phyloP scores from a whole-genome alignment of 2,329 filamentous ascomycete genomes.

The Hypoxylon sp. region DNA sequence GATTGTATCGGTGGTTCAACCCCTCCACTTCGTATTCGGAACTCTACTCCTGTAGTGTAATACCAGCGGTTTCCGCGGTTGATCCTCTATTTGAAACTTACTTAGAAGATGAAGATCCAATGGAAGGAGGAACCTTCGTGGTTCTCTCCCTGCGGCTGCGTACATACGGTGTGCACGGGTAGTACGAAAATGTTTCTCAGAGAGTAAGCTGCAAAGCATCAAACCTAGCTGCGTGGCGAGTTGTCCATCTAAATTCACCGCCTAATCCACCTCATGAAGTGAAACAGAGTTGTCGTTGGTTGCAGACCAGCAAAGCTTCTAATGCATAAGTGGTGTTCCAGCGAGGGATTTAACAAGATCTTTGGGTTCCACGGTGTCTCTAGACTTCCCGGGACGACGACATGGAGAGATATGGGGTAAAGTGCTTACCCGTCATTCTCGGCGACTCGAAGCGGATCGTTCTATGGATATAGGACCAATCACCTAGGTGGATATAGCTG shows the following conservation, averaged over 20 bases:
- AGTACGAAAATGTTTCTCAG: not conserved
- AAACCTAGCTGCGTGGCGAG: not conserved
- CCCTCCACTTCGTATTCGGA: not conserved
- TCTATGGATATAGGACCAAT: not conserved
- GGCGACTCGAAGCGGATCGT: not conserved
- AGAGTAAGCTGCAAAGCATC: not conserved
- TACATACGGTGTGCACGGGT: not conserved
- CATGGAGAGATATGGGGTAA: not conserved
- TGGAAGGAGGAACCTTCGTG: not conserved
- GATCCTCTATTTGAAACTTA: not conserved
- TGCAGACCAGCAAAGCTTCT: not conserved
- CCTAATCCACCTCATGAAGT: not conserved
- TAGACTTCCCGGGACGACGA: not conserved
- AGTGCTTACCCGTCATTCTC: not conserved
- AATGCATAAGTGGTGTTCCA: not conserved
- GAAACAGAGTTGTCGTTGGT: not conserved
- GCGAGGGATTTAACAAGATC: not conserved
- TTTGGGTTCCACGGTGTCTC: not conserved
- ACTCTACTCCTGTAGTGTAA: not conserved
- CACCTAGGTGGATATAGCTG: not conserved
- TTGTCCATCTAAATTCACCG: not conserved
- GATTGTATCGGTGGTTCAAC: too few species aligned
- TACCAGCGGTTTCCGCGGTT: not conserved
- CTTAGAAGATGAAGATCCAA: not conserved
- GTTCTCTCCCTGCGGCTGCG: not conserved